Conservation (phyloP, 2,329 filamentous ascomycete genomes). For the Xylariaceae sp. region DNA sequence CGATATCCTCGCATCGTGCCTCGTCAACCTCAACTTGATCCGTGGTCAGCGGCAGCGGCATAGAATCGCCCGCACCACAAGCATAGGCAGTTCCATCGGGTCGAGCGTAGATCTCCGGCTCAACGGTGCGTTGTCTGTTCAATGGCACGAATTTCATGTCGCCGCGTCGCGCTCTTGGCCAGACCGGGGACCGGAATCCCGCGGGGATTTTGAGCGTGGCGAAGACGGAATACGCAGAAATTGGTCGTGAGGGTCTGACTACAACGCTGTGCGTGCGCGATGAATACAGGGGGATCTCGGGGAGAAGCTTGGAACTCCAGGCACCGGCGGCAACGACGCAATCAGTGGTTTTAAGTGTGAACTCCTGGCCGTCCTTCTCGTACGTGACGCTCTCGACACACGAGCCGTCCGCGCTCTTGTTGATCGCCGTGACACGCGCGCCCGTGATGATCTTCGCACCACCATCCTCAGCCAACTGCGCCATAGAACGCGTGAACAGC, state of each 20-base stretch:
- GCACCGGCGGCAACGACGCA: slow-evolving; percentile 40
- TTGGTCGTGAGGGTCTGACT: slow-evolving; percentile 36
- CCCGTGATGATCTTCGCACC: slow-evolving; percentile 48
- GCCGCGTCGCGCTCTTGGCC: slow-evolving; percentile 18
- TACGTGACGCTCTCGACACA: slow-evolving; percentile 31
- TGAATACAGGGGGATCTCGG: slow-evolving; percentile 38
- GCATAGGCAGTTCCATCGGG: slow-evolving; percentile 72
- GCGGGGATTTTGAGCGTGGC: slow-evolving; percentile 61
- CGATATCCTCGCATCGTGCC: slow-evolving; percentile 61
- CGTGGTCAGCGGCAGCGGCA: slow-evolving; percentile 56
- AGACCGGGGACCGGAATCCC: slow-evolving; percentile 40
- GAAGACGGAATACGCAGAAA: slow-evolving; percentile 62
- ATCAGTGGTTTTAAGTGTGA: slow-evolving; percentile 28
- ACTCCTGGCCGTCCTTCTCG: slow-evolving; percentile 24
- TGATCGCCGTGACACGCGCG: slow-evolving; percentile 28
- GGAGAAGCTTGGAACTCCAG: slow-evolving; percentile 42
- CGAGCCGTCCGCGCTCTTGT: slow-evolving; percentile 20
- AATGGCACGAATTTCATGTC: slow-evolving; percentile 15
- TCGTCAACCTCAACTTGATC: slow-evolving; percentile 62
- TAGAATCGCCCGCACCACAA: slow-evolving; percentile 59
- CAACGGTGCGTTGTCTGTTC: slow-evolving; percentile 42
- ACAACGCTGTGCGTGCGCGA: slow-evolving; percentile 44
- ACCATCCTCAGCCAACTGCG: slow-evolving; percentile 57
- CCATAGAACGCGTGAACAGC: slow-evolving; percentile 69
- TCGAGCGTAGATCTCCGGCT: slow-evolving; percentile 72